Conservation (phyloP, 345 rosid species). For the Toxicodendron radicans region DNA sequence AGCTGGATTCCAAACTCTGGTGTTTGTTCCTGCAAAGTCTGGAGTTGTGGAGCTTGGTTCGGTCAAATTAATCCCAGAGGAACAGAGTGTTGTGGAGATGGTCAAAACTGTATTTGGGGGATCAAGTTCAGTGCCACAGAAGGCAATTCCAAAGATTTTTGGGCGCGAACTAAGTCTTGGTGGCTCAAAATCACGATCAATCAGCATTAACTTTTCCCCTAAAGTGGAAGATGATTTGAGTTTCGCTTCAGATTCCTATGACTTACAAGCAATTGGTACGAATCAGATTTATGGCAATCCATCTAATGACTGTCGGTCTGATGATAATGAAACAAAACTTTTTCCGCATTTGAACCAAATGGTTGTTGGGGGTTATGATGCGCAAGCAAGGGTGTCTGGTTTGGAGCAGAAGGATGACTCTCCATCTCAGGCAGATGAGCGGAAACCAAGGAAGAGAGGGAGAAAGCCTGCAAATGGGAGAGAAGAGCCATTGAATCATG, state of each 20-base stretch:
- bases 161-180: conserved; percentile 88
- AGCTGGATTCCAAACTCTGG: conserved; percentile 75
- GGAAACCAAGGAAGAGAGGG: conserved; percentile 93
- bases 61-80: conserved; percentile 57
- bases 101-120: conserved; percentile 60
- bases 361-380: conserved; percentile 38
- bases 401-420: conserved; percentile 68
- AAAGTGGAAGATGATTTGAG: conserved; percentile 82
- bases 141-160: conserved; percentile 71
- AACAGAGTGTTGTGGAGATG: conserved; percentile 55
- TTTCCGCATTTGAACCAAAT: conserved; percentile 49
- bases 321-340: conserved; percentile 44
- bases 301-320: conserved; percentile 45
- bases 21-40: conserved; percentile 64
- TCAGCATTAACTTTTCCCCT: conserved; percentile 79
- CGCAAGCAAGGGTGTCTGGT: conserved; percentile 41
- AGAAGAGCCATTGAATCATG: conserved; percentile 93
- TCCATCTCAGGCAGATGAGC: conserved; percentile 57
- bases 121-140: conserved; percentile 53
- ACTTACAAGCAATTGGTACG: conserved; percentile 47
- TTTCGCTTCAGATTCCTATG: conserved; percentile 56
- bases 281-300: conserved; percentile 60
- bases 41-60: conserved; percentile 96
- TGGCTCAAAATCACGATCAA: conserved; percentile 55
- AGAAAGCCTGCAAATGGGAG: conserved; percentile 98